Conservation (phyloP, 176 grass and related monocot genomes). For the Oryza glaberrima region DNA sequence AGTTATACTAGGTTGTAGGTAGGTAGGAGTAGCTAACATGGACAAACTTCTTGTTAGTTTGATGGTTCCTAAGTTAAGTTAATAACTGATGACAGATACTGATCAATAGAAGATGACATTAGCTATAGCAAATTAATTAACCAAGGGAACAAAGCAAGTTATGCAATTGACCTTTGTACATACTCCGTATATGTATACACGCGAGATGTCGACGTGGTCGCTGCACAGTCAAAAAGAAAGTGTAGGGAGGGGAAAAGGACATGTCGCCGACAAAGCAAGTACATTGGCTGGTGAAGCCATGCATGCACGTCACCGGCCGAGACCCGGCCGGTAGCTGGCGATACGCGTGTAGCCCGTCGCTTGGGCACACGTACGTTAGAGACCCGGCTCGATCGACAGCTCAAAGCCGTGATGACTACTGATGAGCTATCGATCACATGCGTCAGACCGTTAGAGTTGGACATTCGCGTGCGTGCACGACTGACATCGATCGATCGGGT, state of each 20-base stretch:
- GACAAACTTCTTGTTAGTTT: not conserved
- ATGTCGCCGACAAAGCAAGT: conserved; percentile 1
- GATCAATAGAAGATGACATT: not conserved
- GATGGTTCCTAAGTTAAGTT: not conserved
- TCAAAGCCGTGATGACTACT: not conserved
- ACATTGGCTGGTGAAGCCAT: not conserved
- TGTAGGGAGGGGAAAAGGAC: not conserved
- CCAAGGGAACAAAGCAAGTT: not conserved
- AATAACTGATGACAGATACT: not conserved
- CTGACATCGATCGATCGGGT: too few species aligned
- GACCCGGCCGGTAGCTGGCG: not conserved
- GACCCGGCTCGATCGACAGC: not conserved
- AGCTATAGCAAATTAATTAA: not conserved
- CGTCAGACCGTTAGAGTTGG: too few species aligned
- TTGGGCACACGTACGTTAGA: not conserved
- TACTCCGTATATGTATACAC: not conserved
- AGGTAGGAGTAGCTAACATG: not conserved
- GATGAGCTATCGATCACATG: too few species aligned
- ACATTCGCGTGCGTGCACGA: too few species aligned
- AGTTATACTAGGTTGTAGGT: not conserved
- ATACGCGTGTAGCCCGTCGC: not conserved
- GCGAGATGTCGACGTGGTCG: not conserved
- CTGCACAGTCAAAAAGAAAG: not conserved
- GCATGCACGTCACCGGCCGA: not conserved
- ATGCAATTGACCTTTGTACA: not conserved